These are phyloP conservation scores for Kalanchoe fedtschenkoi DNA, from an alignment of 164 flowering plant genomes.

Conservation along the genomic window DNA sequence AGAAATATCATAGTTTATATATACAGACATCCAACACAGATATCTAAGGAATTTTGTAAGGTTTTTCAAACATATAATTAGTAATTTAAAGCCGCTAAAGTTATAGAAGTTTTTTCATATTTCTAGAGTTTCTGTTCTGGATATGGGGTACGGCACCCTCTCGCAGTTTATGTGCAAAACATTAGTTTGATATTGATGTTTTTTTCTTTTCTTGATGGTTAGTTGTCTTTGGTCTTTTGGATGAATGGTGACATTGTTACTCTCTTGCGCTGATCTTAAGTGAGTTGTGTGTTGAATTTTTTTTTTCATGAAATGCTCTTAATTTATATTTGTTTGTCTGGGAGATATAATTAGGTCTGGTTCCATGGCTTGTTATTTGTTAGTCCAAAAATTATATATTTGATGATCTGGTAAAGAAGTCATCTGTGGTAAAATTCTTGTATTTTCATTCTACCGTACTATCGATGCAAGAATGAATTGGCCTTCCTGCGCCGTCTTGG, in stretches of 20 bases:
- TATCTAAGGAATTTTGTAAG: no score
- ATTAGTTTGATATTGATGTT: not conserved
- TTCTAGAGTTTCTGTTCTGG: no score
- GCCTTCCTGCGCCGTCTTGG: no score
- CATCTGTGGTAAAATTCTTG: not conserved
- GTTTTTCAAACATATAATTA: no score
- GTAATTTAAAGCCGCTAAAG: no score
- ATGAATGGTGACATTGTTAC: not conserved
- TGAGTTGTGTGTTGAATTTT: not conserved
- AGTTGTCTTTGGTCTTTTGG: not conserved
- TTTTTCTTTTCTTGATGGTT: not conserved
- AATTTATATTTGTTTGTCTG: not conserved
- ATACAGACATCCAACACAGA: no score
- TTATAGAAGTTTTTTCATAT: no score
- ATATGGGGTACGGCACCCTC: no score
- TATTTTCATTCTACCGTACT: not conserved
- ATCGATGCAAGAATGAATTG: not conserved
- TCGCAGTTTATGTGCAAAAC: not conserved
- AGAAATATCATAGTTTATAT: no score
- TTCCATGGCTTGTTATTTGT: not conserved
- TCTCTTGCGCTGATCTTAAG: not conserved
- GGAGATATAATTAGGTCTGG: not conserved
- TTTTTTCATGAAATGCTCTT: not conserved
- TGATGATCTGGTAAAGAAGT: not conserved
- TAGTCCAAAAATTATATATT: not conserved